phyloP scores from a whole-genome alignment of 495 filamentous ascomycete species.

The Tuber aestivum region DNA sequence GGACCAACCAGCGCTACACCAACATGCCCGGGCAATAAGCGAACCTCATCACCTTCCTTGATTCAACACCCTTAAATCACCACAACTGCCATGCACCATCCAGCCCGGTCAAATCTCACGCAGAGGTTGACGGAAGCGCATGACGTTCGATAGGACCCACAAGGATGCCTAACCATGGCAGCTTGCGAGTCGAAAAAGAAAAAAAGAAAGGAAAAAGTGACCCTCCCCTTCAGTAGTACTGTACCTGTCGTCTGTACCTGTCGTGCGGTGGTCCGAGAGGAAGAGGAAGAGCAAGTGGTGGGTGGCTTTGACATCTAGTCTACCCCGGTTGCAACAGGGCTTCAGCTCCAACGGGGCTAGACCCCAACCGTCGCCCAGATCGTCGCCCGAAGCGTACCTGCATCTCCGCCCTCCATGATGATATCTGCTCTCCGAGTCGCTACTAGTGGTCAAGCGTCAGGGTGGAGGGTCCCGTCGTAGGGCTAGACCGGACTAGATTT shows the following conservation, averaged over 20 bases:
- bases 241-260: too few relatives aligned
- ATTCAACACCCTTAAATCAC: not conserved
- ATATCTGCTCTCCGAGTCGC: not conserved
- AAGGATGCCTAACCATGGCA: not conserved
- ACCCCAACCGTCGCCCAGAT: not conserved
- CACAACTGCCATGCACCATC: not conserved
- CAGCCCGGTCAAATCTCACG: not conserved
- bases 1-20: not conserved
- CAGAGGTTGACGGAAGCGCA: not conserved
- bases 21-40: not conserved
- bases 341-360: not conserved
- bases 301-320: too few relatives aligned
- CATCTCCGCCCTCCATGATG: not conserved
- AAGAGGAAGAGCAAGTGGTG: too few relatives aligned
- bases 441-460: not conserved
- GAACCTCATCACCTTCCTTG: not conserved
- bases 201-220: not conserved
- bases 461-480: not conserved
- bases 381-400: not conserved
- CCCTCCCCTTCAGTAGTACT: too few relatives aligned
- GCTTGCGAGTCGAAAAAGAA: not conserved
- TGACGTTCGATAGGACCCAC: not conserved
- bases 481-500: not conserved
- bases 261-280: too few relatives aligned
- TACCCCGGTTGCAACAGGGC: not conserved